phyloP scores from a whole-genome alignment of 2,329 filamentous ascomycete genomes.

The Paecilomyces fulvus region DNA sequence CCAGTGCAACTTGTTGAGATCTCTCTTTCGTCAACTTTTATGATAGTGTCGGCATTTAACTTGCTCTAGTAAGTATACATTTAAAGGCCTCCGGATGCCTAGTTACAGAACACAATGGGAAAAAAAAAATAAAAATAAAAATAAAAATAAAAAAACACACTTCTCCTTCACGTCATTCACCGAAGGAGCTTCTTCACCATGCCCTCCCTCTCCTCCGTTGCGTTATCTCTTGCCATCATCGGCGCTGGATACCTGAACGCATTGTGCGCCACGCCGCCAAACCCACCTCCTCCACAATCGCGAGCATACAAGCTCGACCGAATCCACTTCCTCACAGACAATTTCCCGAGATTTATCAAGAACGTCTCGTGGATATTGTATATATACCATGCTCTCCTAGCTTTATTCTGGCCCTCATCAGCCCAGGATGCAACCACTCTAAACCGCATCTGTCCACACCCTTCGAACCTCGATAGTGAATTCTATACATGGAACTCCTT shows the following conservation, averaged over 20 bases:
- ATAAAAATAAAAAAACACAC: too few species aligned
- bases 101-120: background rate
- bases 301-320: slow-evolving; percentile 9
- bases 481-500: slow-evolving; percentile 18
- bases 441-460: slow-evolving; percentile 11
- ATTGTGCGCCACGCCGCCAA: slow-evolving; percentile 15
- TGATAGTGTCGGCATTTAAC: too few species aligned
- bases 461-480: slow-evolving; percentile 5
- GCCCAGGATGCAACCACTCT: background rate
- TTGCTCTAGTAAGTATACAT: too few species aligned
- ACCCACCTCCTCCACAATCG: slow-evolving; percentile 6
- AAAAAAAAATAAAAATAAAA: too few species aligned
- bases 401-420: slow-evolving; percentile 2
- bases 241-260: slow-evolving; percentile 10
- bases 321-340: slow-evolving; percentile 9
- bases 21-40: too few species aligned
- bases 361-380: slow-evolving; percentile 3
- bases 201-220: slow-evolving; percentile 5
- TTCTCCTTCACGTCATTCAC: background rate
- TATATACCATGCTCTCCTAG: slow-evolving; percentile 15
- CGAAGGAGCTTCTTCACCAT: slow-evolving; percentile 4
- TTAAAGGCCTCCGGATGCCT: background rate
- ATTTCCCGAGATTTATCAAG: slow-evolving; percentile 3
- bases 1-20: too few species aligned
- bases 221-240: slow-evolving; percentile 9